Evolutionary conservation across 345 rosid species (phyloP), one percentile per base, ranked within the genome.

Genomic region (Erodium maritimum): DNA sequence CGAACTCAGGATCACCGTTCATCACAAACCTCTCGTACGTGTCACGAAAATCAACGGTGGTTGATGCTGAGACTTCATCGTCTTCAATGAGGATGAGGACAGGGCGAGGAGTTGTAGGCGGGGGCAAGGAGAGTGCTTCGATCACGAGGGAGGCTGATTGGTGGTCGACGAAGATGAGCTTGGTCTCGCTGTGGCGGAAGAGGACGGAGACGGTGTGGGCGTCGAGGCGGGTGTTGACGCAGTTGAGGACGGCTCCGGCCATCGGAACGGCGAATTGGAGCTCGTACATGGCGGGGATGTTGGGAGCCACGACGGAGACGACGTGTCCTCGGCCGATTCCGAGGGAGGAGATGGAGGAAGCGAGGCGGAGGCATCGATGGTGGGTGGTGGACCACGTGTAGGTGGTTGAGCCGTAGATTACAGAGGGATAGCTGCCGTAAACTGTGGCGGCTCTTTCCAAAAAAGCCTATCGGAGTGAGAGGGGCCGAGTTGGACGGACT

Each of bases 241-340:
- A 21, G 61, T 57, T 55, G 46, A 64, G 55, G 55, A 64, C 17
- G 48, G 67, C 67, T 3, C 67, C 61, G 24, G 61, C 11, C 67
- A 56, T 64, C 17, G 67, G 67, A 8, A 64, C 55, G 21, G 61
- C 67, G 55, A 55, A 64, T 4, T 64, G 61, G 23, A 56, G 67
- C 67, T 56, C 67, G 55, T 64, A 64, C 67, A 64, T 64, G 55
- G 67, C 61, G 2, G 67, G 67, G 7, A 56, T 23, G 22, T 64
- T 56, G 14, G 48, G 24, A 6, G 67, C 60, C n/a, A 64, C 17
- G 19, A 57, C 48, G 1, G 61, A 56, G 23, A 64, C 54, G 17
- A 55, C 60, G 19, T 63, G 25, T n/a, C 67, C 42, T 0, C 22
- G 34, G 17, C 54, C 42, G 17, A 63, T 21, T 1, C 67, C 67